A percentile compares a stretch with the other conserved stretches of the same genome.
Evolutionary conservation across 2,329 filamentous ascomycete species (phyloP).

Genomic region (Diaporthe sp.): DNA sequence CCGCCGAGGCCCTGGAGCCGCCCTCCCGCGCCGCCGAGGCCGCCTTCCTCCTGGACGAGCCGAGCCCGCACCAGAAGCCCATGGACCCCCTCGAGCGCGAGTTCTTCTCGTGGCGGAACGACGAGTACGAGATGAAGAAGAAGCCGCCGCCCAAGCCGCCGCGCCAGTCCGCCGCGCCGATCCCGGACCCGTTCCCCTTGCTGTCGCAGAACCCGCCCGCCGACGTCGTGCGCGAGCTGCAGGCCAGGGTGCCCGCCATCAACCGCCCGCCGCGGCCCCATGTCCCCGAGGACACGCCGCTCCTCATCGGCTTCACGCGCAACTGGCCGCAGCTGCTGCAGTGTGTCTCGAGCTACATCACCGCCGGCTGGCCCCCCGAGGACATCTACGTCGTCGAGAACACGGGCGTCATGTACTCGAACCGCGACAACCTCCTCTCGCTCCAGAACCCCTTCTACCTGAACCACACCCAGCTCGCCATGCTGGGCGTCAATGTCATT

Average conservation of each 20-base stretch:
- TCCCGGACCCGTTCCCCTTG: conserved; percentile 56
- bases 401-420: conserved; percentile 65
- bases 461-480: conserved; percentile 62
- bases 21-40: neutral
- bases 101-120: conserved; percentile 39
- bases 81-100: conserved; percentile 40
- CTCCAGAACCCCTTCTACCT: conserved; percentile 69
- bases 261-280: conserved; percentile 53
- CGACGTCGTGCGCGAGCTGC: conserved; percentile 40
- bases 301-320: conserved; percentile 67
- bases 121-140: conserved; percentile 37
- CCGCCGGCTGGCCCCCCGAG: conserved; percentile 66
- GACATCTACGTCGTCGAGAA: conserved; percentile 70
- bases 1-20: conserved; percentile 8
- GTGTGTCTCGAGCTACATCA: conserved; percentile 66
- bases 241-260: conserved; percentile 44
- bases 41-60: conserved; percentile 33
- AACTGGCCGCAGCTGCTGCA: conserved; percentile 68
- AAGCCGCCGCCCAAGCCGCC: conserved; percentile 53
- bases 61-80: conserved; percentile 38
- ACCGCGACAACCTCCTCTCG: conserved; percentile 58
- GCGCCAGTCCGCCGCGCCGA: conserved; percentile 46
- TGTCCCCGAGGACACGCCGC: conserved; percentile 54
- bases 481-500: conserved; percentile 65
- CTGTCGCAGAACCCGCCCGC: conserved; percentile 50